Conservation (phyloP, 2,329 filamentous ascomycete genomes). For the Xylaria sp. region DNA sequence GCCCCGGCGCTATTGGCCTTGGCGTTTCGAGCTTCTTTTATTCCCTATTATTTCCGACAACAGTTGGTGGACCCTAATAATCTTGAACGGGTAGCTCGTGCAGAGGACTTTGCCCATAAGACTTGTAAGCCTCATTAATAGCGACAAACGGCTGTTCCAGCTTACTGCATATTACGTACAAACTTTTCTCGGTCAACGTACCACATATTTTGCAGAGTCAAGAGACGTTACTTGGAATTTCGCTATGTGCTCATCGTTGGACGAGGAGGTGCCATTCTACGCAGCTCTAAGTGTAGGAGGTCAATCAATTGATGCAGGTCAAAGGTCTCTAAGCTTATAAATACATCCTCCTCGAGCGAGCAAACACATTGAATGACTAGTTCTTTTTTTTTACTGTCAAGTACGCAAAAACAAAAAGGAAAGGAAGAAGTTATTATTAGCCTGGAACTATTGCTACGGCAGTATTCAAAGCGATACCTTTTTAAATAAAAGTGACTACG, state of each 20-base stretch:
- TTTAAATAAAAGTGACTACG: too few relatives aligned
- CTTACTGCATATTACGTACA: neutral
- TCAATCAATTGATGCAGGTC: too few relatives aligned
- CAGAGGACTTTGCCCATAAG: neutral
- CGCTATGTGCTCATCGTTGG: neutral
- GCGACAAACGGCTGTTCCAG: neutral
- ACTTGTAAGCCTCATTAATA: neutral
- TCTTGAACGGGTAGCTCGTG: neutral
- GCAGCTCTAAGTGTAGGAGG: too few relatives aligned
- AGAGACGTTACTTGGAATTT: neutral
- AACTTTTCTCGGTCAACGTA: neutral
- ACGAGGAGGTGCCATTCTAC: too few relatives aligned
- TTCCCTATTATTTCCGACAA: slow-evolving; percentile 10
- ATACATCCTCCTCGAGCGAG: too few relatives aligned
- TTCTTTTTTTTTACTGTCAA: too few relatives aligned
- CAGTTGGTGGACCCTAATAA: neutral
- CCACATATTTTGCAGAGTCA: neutral
- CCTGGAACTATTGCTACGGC: too few relatives aligned
- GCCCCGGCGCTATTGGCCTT: neutral
- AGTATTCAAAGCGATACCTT: too few relatives aligned
- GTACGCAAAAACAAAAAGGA: too few relatives aligned
- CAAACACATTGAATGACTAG: too few relatives aligned
- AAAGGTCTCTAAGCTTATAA: too few relatives aligned
- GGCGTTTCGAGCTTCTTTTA: neutral
- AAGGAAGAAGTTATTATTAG: too few relatives aligned